Percentiles rank a stretch among this genome's conserved stretches.
These are phyloP conservation scores for Pseudogymnoascus sp. DNA, from an alignment of 2,329 filamentous ascomycete genomes.

Conservation along the genomic window DNA sequence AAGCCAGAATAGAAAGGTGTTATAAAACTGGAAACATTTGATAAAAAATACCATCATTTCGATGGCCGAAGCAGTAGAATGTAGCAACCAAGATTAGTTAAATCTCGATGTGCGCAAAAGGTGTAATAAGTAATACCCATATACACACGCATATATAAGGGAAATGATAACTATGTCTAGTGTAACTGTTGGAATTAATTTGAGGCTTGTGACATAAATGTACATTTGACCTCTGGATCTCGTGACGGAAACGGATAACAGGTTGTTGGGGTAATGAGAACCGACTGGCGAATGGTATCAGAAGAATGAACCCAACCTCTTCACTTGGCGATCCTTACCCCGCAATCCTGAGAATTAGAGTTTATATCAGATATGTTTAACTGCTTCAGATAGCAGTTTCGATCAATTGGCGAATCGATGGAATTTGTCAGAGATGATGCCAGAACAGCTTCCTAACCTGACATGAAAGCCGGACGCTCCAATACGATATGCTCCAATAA, in stretches of 20 bases:
- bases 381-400: not conserved
- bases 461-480: not conserved
- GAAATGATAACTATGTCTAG: not conserved
- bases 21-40: slow-evolving; percentile 2
- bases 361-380: not conserved
- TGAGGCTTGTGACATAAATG: not conserved
- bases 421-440: not conserved
- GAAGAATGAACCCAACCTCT: not conserved
- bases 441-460: not conserved
- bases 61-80: not conserved
- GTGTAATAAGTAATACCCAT: not conserved
- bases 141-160: not conserved
- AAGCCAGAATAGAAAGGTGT: not conserved
- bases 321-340: slow-evolving; percentile 1
- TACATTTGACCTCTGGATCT: slow-evolving; percentile 4
- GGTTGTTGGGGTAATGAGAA: slow-evolving; percentile 3
- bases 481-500: not conserved
- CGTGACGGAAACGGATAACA: slow-evolving; percentile 1
- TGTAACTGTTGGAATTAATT: not conserved
- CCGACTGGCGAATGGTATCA: slow-evolving; percentile 1
- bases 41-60: not conserved
- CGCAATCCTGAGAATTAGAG: not conserved
- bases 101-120: not conserved
- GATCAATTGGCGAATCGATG: not conserved
- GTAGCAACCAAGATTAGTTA: not conserved